phyloP scores from a whole-genome alignment of 441 rosid species.

The Populus hybrid region DNA sequence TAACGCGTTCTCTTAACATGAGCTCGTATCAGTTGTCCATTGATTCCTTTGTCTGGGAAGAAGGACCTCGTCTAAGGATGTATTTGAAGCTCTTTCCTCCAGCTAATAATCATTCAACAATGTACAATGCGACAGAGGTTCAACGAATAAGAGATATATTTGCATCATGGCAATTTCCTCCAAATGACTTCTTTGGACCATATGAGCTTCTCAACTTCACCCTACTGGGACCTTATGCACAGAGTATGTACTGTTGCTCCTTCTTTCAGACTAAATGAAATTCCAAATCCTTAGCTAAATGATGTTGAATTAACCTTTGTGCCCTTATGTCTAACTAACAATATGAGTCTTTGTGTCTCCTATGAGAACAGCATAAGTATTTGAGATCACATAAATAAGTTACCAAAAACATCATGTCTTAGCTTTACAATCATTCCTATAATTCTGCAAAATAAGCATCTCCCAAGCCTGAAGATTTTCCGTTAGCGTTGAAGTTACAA shows the following conservation, averaged over 20 bases:
- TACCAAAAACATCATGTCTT: not conserved
- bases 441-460: not conserved
- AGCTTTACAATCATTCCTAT: not conserved
- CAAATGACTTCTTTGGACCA: conserved; percentile 69
- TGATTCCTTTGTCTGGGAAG: conserved; percentile 58
- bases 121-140: conserved; percentile 62
- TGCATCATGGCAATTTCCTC: conserved; percentile 60
- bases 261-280: conserved; percentile 4
- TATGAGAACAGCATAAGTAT: not conserved
- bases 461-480: not conserved
- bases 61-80: conserved; percentile 82
- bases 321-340: not conserved
- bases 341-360: not conserved
- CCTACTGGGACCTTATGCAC: conserved; percentile 73
- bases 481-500: not conserved
- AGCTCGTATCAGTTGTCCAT: conserved; percentile 59
- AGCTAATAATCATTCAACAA: conserved; percentile 22
- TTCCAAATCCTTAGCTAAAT: not conserved
- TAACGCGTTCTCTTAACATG: conserved; percentile 50
- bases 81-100: conserved; percentile 75
- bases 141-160: conserved; percentile 48
- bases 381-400: not conserved
- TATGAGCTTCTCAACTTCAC: conserved; percentile 94
- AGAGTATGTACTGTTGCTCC: conserved; percentile 40
- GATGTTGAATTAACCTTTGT: not conserved